Base-by-base conservation (phyloP, 2,329 filamentous ascomycete species). In the Fusarium poae region DNA sequence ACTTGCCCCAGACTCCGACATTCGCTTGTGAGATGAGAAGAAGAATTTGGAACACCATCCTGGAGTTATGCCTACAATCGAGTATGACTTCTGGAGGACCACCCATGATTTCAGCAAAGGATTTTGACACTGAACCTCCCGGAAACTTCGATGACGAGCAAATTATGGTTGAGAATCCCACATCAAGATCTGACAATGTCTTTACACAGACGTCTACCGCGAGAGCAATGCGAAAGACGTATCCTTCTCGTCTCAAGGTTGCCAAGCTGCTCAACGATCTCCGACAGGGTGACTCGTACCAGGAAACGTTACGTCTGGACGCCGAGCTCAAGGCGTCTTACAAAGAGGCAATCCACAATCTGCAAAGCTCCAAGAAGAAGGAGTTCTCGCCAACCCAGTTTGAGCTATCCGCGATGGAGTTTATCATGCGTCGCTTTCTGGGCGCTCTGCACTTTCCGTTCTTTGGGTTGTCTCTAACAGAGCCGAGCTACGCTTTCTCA, bases 391-490 rank as follows among this genome's bases (percentile, higher is more conserved):
- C 76, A 0, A 75, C 79, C 0, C 59, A 67, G 0, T 85, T 85
- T 54, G 80, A 82, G n/a, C 71, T 81, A 7, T 80, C 81, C 5
- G 68, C 84, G 1, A 72, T 86, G 8, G 83, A 88, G 29, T 79
- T 86, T 42, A 74, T 87, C 23, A 80, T 88, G 62, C 82, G 84
- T 27, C 84, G 86, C 11, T 88, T 86, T 68, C 74, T 89, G 4
- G 78, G 86, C 8, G 79, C 83, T 0, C 79, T 91, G 0, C 88
- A 91, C 70, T 78, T 85, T 4, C 85, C 85, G 0, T 88, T 82
- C 70, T 82, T 84, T 27, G 74, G 74, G 1, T 71, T 77, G 0
- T 77, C 82, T 2, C 74, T 82, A 3, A 74, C 74, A 1, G 78
- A 85, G 6, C 77, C 82, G 1, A 72, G 78, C 4, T 88, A 83